phyloP scores from a whole-genome alignment of 73 alveolate species.

The Paramecium octaurelia region DNA sequence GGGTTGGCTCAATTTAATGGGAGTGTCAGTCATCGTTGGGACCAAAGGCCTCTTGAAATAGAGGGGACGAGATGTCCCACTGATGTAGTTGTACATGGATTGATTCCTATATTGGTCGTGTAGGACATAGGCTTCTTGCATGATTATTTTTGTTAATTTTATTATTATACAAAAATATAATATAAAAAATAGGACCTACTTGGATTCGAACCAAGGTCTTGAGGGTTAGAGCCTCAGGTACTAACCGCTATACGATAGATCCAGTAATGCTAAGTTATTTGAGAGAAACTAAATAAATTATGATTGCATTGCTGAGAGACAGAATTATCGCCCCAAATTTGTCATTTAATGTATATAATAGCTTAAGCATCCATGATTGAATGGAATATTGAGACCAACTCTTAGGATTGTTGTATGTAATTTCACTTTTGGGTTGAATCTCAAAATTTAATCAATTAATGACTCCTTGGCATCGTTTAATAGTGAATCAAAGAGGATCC shows the following conservation, averaged over 20 bases:
- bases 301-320: neutral
- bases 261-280: neutral
- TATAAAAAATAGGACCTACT: conserved; percentile 46
- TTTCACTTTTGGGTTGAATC: neutral
- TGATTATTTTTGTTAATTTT: neutral
- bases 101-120: neutral
- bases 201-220: conserved; percentile 58
- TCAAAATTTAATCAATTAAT: neutral
- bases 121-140: conserved; percentile 2
- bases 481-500: neutral
- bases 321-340: neutral
- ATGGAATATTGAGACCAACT: neutral
- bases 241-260: conserved; percentile 56
- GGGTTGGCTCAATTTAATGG: conserved; percentile 47
- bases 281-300: neutral
- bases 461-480: neutral
- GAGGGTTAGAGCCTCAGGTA: conserved; percentile 57
- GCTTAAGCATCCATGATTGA: neutral
- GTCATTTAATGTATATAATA: neutral
- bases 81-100: neutral
- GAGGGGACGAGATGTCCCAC: conserved; percentile 43
- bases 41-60: conserved; percentile 69
- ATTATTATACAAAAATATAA: neutral
- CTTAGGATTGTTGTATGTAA: neutral
- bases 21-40: conserved; percentile 62